Evolutionary conservation across 2,329 filamentous ascomycete genomes (phyloP), one percentile per base, ranked within the genome.

Genomic region (Leptographium wingfieldii): DNA sequence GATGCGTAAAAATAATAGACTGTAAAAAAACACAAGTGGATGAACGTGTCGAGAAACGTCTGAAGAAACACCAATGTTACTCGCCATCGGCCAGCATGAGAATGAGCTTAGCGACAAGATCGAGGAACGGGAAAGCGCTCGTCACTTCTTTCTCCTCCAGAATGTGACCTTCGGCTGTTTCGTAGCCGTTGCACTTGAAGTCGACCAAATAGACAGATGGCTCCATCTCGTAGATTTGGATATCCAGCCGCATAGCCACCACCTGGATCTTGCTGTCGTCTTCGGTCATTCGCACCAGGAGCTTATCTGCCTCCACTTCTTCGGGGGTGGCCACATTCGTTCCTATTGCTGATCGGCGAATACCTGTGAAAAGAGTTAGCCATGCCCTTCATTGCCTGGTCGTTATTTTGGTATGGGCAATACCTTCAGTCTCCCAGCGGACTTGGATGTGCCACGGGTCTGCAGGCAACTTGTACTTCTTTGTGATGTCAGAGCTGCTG

Each of bases 141-240:
- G 90, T 92, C 64, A 96, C 90, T 68, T 95, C 88, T 80, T 97
- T 97, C 74, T 96, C 91, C 68, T 94, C 90, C 57, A 91, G 76
- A 57, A 87, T 76, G 65, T 86, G 83, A 56, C 92, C 86, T 59
- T 94, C 78, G 14, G 77, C 69, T 55, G 81, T 90, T 75, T 99
- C 94, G 73, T 99, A 99, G 25, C 94, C 94, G 16, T 94, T 92
- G 71, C 92, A 97, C 71, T 96, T 97, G 79, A 99, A 99, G 72
- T 99, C 94, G 56, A 99, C 94, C 63, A 99, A 86, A 72, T 92
- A 97, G 65, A 94, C 92, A 59, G 89, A 87, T 61, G 85, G 84
- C 71, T 97, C 92, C 77, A 97, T 91, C 69, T 91, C 87, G 73
- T 96, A 96, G 57, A 96, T 86, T 71, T 96, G 94, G 64, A 99